phyloP scores from a whole-genome alignment of 163 green algal species.

The Chlorella variabilis region DNA sequence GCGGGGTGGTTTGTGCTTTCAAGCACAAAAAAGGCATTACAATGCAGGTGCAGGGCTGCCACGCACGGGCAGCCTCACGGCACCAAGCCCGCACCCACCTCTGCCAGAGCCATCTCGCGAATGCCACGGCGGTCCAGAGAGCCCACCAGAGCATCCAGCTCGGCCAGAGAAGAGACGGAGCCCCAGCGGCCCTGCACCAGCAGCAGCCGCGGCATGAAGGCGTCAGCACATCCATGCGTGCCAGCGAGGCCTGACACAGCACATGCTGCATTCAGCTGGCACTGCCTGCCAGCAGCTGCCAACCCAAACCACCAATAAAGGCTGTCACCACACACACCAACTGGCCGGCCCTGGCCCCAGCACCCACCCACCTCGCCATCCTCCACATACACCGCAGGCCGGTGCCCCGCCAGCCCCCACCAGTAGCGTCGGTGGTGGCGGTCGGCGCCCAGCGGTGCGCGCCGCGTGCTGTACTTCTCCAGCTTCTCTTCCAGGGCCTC shows the following conservation, averaged over 20 bases:
- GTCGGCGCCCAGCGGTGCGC: slow-evolving; percentile 72
- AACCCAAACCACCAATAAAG: not conserved
- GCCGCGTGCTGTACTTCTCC: slow-evolving; percentile 62
- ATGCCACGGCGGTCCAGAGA: slow-evolving; percentile 66
- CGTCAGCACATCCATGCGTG: too few relatives aligned
- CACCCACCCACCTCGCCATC: slow-evolving; percentile 38
- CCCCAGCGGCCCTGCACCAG: slow-evolving; percentile 46
- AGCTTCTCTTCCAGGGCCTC: slow-evolving; percentile 68
- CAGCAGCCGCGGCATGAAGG: too few relatives aligned
- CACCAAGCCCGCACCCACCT: too few relatives aligned
- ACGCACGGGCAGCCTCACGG: too few relatives aligned
- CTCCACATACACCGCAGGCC: slow-evolving; percentile 47
- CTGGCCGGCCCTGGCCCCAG: not conserved
- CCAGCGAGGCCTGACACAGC: too few relatives aligned
- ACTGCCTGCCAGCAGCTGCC: too few relatives aligned
- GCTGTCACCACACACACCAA: not conserved
- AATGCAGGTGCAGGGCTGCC: too few relatives aligned
- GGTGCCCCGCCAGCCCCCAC: slow-evolving; percentile 69
- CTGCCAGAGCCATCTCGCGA: slow-evolving; percentile 65
- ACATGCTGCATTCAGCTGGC: too few relatives aligned
- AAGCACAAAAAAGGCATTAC: too few relatives aligned
- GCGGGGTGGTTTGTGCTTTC: too few relatives aligned
- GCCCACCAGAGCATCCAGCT: slow-evolving; percentile 63
- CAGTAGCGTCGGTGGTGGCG: slow-evolving; percentile 76
- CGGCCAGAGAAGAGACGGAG: slow-evolving; percentile 35